Base-by-base conservation (phyloP, 2,329 filamentous ascomycete species). In the Metarhizium anisopliae region DNA sequence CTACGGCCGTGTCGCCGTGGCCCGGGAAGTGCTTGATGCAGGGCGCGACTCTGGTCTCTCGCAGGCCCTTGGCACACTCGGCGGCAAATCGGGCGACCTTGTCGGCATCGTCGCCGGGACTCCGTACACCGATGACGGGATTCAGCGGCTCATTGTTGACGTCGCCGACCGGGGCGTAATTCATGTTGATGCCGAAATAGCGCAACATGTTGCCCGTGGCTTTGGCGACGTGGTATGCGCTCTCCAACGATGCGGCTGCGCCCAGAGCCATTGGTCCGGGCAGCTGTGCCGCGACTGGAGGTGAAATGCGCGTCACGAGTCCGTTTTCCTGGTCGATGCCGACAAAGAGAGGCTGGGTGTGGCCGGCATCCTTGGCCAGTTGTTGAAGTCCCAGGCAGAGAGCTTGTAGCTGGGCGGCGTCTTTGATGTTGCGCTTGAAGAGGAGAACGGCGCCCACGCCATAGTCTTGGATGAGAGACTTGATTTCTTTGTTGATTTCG, bases 131-230 rank as follows among this genome's bases (percentile, higher is more conserved):
- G 42, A 66, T 66, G 29, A 66, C 63, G 1, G 63, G 63, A 42
- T 66, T 66, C 1, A 66, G 50, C 1, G 63, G 63, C 54, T 65
- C 63, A 10, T 60, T 64, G 45, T 66, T 66, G 50, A 64, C 55
- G 50, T 66, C 63, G 16, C 60, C 63, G 6, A 66, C 62, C 1
- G 63, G 63, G 1, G 63, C 63, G 32, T 66, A 66, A 56, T 66
- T 66, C 60, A 66, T 62, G 50, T 66, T 66, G 58, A 66, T 64
- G 58, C 63, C 63, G 47, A 66, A 66, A 38, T 62, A 61, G 16
- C 55, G 53, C 7, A 66, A 57, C 55, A 59, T 63, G 42, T 60
- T 58, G 13, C 53, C 63, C 0, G 63, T 66, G 25, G 59, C 60
- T 18, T 52, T 56, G 20, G 62, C 62, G 14, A 66, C 63, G 6